These are phyloP conservation scores for Haplosporangium sp. DNA, from an alignment of 371 early-diverging fungal species.

Conservation along the genomic window DNA sequence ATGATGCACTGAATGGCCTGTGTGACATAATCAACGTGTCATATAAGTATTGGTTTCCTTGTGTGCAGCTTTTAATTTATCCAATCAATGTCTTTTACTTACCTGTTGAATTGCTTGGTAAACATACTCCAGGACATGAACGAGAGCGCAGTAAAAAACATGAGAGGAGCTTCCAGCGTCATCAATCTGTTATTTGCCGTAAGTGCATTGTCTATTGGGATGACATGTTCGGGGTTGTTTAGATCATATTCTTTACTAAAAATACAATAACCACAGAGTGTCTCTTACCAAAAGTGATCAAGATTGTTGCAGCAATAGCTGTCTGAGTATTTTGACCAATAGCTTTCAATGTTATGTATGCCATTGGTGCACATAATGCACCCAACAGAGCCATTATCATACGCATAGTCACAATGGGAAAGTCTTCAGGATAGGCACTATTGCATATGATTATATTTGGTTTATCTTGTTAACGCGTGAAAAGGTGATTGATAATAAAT, in stretches of 20 bases:
- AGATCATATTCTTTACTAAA: too few relatives aligned
- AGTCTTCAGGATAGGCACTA: neutral
- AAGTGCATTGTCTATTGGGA: conserved; percentile 78
- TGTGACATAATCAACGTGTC: neutral
- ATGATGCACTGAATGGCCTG: conserved; percentile 16
- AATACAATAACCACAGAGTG: neutral
- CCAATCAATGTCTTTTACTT: neutral
- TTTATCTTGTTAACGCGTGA: too few relatives aligned
- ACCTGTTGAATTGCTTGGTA: conserved; percentile 65
- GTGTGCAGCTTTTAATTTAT: too few relatives aligned
- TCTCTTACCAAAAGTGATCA: conserved; percentile 34
- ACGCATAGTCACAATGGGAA: conserved; percentile 25
- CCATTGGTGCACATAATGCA: conserved; percentile 37
- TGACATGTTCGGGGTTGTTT: neutral
- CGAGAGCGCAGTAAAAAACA: conserved; percentile 80
- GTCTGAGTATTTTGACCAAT: conserved; percentile 16
- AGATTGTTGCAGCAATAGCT: conserved; percentile 21
- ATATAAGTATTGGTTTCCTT: neutral
- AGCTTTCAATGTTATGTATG: conserved; percentile 32
- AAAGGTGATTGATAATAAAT: too few relatives aligned
- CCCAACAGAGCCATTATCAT: conserved; percentile 17
- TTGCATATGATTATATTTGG: too few relatives aligned
- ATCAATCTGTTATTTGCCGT: conserved; percentile 87
- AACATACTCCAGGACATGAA: conserved; percentile 81
- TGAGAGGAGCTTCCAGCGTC: conserved; percentile 83